Evolutionary conservation across 805 yeast species (phyloP).

Genomic region (Vanderwaltozyma verrucispora): DNA sequence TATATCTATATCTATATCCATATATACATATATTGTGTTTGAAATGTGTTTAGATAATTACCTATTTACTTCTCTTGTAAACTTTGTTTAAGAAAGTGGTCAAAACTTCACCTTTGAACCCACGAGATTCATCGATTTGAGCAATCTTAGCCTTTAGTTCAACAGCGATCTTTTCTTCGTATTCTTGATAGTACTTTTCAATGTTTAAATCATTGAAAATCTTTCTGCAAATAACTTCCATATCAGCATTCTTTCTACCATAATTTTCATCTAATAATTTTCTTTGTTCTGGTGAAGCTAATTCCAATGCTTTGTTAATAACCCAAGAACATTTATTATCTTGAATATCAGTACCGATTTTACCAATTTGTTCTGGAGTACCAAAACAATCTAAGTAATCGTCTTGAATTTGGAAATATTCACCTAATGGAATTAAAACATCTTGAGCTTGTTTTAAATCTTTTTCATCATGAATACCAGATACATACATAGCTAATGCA

Average conservation of each 20-base stretch:
- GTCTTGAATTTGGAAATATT: slow-evolving; percentile 97
- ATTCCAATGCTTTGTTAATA: slow-evolving; percentile 79
- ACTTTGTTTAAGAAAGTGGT: slow-evolving; percentile 79
- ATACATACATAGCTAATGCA: slow-evolving; percentile 89
- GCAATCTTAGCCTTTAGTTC: slow-evolving; percentile 56
- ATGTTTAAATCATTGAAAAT: slow-evolving; percentile 67
- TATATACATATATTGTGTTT: neutral
- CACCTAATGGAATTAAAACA: slow-evolving; percentile 88
- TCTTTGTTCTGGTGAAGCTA: slow-evolving; percentile 75
- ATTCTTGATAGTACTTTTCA: slow-evolving; percentile 58
- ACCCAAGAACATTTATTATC: slow-evolving; percentile 99
- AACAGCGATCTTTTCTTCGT: slow-evolving; percentile 69
- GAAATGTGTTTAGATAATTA: neutral
- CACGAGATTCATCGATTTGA: slow-evolving; percentile 78
- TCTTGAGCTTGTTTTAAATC: slow-evolving; percentile 85
- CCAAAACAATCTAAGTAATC: slow-evolving; percentile 96
- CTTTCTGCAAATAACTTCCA: slow-evolving; percentile 60
- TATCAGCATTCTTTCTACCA: slow-evolving; percentile 66
- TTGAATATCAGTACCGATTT: slow-evolving; percentile 96
- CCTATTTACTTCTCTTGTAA: slow-evolving; percentile 83
- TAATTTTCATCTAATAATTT: slow-evolving; percentile 73
- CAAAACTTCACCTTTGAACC: slow-evolving; percentile 85
- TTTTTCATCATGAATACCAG: slow-evolving; percentile 58
- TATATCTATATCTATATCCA: too few relatives aligned
- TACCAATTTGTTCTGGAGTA: slow-evolving; percentile 94